A percentile compares a stretch with the other conserved stretches of the same genome.
Evolutionary conservation across 192 early-diverging fungal species (phyloP).

Genomic region (Martensiomyces pterosporus): DNA sequence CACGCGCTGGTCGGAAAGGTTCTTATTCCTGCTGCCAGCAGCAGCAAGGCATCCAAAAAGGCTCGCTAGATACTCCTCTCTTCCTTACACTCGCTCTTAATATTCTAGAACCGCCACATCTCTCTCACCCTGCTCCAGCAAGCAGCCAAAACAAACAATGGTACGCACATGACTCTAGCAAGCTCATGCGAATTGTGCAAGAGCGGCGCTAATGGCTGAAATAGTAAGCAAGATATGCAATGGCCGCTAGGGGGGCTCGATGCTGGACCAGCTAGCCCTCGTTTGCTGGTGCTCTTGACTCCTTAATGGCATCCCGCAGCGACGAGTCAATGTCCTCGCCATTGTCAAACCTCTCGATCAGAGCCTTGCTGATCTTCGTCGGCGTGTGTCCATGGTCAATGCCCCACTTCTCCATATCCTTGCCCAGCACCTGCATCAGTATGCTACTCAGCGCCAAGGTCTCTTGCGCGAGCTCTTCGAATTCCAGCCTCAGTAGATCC

Average conservation of each 20-base stretch:
- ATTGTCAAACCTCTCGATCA: conserved; percentile 25
- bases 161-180: no score
- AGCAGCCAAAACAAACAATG: no score
- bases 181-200: no score
- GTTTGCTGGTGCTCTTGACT: no score
- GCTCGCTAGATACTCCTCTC: conserved; percentile 17
- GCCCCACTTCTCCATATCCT: conserved; percentile 19
- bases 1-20: conserved; percentile 55
- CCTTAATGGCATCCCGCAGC: conserved; percentile 1
- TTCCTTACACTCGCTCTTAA: no score
- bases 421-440: conserved; percentile 39
- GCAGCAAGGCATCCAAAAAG: conserved; percentile 17
- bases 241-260: no score
- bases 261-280: no score
- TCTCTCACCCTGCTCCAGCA: no score
- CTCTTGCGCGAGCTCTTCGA: conserved; percentile 24
- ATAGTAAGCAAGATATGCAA: no score
- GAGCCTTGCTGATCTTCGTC: conserved; percentile 17
- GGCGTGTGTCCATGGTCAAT: conserved; percentile 20
- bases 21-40: conserved; percentile 27
- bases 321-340: conserved; percentile 14
- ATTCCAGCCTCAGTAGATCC: conserved; percentile 15
- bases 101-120: no score
- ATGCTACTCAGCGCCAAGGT: conserved; percentile 16
- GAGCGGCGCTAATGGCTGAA: no score